Conservation (phyloP, 2,329 filamentous ascomycete genomes). For the Teratosphaeriaceae sp. region DNA sequence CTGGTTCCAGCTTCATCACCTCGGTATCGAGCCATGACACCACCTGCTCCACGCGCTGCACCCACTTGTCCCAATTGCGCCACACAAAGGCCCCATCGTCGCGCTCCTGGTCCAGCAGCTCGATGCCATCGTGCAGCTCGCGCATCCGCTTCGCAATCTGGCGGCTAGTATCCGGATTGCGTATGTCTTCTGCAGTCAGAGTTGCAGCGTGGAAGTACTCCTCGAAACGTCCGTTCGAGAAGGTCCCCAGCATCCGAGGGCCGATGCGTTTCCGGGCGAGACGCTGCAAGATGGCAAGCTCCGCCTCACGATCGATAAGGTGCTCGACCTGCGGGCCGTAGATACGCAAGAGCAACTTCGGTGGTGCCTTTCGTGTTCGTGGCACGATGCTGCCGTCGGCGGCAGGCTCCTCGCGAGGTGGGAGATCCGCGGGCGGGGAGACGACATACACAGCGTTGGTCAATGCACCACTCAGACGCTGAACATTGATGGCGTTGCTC, state of each 20-base stretch:
- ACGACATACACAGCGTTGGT: constrained; percentile 98
- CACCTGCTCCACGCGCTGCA: constrained; percentile 58
- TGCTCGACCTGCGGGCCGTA: constrained; percentile 95
- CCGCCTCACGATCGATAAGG: constrained; percentile 86
- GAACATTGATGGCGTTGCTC: constrained; percentile 62
- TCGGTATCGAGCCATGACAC: constrained; percentile 55
- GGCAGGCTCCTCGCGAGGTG: constrained; percentile 30
- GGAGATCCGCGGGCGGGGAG: constrained; percentile 63
- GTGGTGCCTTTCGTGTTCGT: constrained; percentile 44
- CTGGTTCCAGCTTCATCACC: constrained; percentile 42
- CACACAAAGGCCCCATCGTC: constrained; percentile 76
- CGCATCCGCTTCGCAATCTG: constrained; percentile 98
- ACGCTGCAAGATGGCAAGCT: constrained; percentile 77
- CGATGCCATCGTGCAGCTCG: constrained; percentile 89
- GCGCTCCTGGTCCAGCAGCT: constrained; percentile 71
- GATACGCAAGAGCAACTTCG: constrained; percentile 79
- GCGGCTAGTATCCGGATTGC: constrained; percentile 73
- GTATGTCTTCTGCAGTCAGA: constrained; percentile 68
- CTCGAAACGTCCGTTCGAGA: constrained; percentile 91
- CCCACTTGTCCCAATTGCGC: constrained; percentile 93
- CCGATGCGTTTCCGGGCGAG: constrained; percentile 90
- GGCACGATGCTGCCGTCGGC: constrained; percentile 27
- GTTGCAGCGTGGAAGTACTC: constrained; percentile 84
- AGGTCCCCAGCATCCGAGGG: constrained; percentile 82
- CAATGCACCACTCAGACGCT: constrained; percentile 79